Evolutionary conservation across 2,329 filamentous ascomycete species (phyloP), one percentile per base, ranked within the genome.

Genomic region (Raffaelea arxii): DNA sequence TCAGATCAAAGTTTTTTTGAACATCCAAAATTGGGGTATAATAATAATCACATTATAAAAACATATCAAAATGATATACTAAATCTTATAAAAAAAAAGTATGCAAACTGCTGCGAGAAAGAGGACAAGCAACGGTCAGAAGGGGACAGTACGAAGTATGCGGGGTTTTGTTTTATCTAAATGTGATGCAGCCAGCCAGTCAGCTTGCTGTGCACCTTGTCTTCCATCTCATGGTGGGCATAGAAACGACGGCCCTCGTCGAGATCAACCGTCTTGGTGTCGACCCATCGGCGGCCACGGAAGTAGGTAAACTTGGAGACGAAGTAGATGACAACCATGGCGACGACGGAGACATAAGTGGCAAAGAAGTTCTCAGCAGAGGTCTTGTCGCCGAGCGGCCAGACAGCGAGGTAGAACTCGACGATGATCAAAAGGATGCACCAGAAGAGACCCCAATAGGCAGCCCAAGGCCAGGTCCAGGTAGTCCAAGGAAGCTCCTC

Each of bases 391-490:
- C 43, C 43, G 23, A 44, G 35, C 6, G 43, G 43, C 43, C 43
- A 44, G 9, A 44, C 23, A 9, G 43, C 43, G 5, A 44, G 43
- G 23, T 44, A 44, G 43, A 44, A 44, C 35, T 44, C 43, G 18
- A 36, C 43, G 24, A 44, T 44, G 23, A 44, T 44, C 11, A 44
- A 36, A 18, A 44, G 25, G 18, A 44, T 44, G 32, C 43, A 44
- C 43, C 43, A 44, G 9, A 24, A 16, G 21, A 49, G 44, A 5
- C 48, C 48, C 37, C 45, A 49, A 39, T 49, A 49, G 23, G 48
- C 48, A n/a, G 48, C 45, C 48, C 48, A 49, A 7, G 48, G 43
- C 43, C 43, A 44, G 4, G 43, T 44, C 43, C 43, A 44, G 4
- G 43, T 39, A 4, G 21, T 44, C 43, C 43, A 44, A 4, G 43